Base-by-base conservation (phyloP, 2,329 filamentous ascomycete species). In the Calonectria henricotiae region DNA sequence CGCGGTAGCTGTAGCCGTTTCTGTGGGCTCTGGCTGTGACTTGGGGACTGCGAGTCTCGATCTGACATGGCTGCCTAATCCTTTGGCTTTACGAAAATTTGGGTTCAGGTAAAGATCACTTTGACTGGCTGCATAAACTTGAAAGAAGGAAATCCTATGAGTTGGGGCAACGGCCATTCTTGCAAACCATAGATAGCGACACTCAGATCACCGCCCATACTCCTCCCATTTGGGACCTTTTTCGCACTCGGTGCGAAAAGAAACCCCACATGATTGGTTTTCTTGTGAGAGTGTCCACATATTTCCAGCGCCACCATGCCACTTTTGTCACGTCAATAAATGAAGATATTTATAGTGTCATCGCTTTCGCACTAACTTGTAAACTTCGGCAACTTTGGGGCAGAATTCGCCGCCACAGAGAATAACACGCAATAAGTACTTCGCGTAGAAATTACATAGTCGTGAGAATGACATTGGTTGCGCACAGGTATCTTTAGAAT, bases 1-100 rank as follows among this genome's bases (percentile, higher is more conserved):
- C 25, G 11, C 20, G 44, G 51, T 8, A 37, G 51, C 12, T 15
- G 51, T 20, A 58, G 32, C 17, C 13, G 23, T 23, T 37, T 32
- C 51, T 37, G 51, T 7, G 51, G 51, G 51, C 51, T 58, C 35
- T 58, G 32, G 49, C 51, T 39, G n/a, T 25, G 51, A 39, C 25
- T 25, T 20, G 51, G 35, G 5, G 51, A 58, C 12, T 58, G 51
- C 15, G 51, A 37, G 51, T 58, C 51, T 39, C 23, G 51, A 4
- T 58, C 51, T 20, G 51, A 58, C 51, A 58, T 58, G 35, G n/a
- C 32, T 23, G 3, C 8, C 2, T 11, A 6, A 17, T 39, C 6
- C n/a, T 20, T 37, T 39, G 15, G 20, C 11, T 39, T 25, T 58
- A 15, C 51, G 51, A 58, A 58, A 58, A 58, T 58, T 58, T 20